Conservation (phyloP, 495 filamentous ascomycete genomes). For the Trichoderma erinaceum region DNA sequence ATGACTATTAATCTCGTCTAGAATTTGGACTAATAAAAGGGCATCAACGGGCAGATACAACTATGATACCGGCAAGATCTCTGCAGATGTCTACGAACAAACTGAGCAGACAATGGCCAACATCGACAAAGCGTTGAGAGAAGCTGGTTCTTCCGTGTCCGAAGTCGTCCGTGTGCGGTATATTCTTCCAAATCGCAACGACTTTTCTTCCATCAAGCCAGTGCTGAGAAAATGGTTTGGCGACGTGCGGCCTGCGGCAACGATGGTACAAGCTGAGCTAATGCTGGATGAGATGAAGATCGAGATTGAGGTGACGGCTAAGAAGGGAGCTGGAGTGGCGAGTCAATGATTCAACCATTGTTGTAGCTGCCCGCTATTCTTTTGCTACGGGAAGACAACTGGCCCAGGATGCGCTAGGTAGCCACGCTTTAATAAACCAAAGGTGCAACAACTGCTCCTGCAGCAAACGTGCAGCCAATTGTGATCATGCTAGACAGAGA, state of each 20-base stretch:
- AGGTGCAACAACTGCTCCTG: constrained; percentile 29
- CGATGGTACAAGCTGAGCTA: constrained; percentile 35
- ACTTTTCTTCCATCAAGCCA: constrained; percentile 30
- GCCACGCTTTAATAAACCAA: constrained; percentile 2
- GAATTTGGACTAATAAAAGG: neutral
- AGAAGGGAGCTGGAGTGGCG: constrained; percentile 15
- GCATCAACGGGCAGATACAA: constrained; percentile 27
- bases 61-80: constrained; percentile 30
- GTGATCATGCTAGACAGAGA: constrained; percentile 48
- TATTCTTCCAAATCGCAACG: constrained; percentile 30
- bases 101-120: constrained; percentile 33
- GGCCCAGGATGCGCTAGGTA: neutral
- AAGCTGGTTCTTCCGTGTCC: constrained; percentile 25
- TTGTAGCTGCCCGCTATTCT: neutral
- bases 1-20: no score
- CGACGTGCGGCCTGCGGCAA: constrained; percentile 33
- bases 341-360: neutral
- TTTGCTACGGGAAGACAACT: neutral
- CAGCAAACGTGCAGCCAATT: constrained; percentile 43
- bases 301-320: constrained; percentile 38
- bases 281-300: constrained; percentile 39
- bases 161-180: constrained; percentile 37
- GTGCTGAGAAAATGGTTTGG: constrained; percentile 34
- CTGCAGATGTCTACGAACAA: constrained; percentile 29
- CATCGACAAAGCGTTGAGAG: constrained; percentile 28